Percentiles rank a stretch among this genome's conserved stretches.
Conservation (phyloP, 495 filamentous ascomycete genomes). For the Annulohypoxylon maeteangense region DNA sequence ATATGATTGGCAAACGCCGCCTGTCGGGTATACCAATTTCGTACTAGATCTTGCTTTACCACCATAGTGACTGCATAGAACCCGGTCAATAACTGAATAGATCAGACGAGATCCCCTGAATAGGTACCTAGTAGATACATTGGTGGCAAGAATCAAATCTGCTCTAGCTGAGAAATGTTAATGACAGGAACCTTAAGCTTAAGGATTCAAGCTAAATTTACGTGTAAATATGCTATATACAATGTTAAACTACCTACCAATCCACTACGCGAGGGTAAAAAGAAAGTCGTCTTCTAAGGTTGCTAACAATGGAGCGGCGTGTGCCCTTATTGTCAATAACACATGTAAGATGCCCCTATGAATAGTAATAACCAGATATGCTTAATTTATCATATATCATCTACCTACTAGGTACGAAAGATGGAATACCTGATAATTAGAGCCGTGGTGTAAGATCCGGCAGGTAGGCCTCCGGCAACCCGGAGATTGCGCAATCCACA, state of each 20-base stretch:
- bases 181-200: neutral
- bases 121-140: too few relatives aligned
- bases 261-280: neutral
- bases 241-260: neutral
- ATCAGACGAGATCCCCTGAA: constrained; percentile 1
- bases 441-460: constrained; percentile 16
- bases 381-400: constrained; percentile 34
- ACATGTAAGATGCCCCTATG: too few relatives aligned
- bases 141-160: neutral
- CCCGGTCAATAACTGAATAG: neutral
- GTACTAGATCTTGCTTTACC: constrained; percentile 22
- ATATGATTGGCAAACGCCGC: neutral
- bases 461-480: neutral
- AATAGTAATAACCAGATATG: too few relatives aligned
- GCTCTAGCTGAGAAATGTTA: neutral
- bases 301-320: neutral
- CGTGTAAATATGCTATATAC: neutral
- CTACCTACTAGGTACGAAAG: too few relatives aligned
- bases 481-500: neutral
- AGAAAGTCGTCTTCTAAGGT: neutral
- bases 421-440: neutral
- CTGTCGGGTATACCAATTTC: constrained; percentile 2
- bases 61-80: constrained; percentile 12
- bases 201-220: neutral
- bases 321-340: too few relatives aligned